Evolutionary conservation across 768 basidiomycete genomes (phyloP), one percentile per base, ranked within the genome.

Genomic region (Amanita subjunquillea): DNA sequence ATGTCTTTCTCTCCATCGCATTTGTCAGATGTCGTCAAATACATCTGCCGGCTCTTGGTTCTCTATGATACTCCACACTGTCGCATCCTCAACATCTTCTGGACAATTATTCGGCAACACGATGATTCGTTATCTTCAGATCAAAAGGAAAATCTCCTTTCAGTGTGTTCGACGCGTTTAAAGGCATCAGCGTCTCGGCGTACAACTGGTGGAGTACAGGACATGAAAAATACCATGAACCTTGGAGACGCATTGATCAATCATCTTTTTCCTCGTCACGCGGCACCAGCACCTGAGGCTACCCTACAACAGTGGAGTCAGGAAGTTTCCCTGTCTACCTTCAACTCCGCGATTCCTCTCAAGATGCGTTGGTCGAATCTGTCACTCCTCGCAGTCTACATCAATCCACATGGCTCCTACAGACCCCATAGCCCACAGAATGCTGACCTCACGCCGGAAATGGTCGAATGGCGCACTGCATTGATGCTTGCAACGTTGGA

Each of bases 311-410:
- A 56, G 1, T 71, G 70, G 71, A 65, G 64, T 3, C 47, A 51
- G 8, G 42, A 56, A 15, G 59, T 67, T 39, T 60, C 58, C 20
- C 54, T 22, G 1, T 52, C 55, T 20, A 62, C 61, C 12, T 68
- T 77, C 48, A 59, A 64, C n/a, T 60, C 71, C 3, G 39, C 38
- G 2, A 32, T 66, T 22, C 38, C 70, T 1, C 54, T 62, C 30
- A 61, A 66, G 25, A 53, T 55, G 22, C 73, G 74, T 7, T 80
- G 79, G 79, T 63, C 55, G 37, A 72, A 70, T 44, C 55, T 80
- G 6, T 48, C 63, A 4, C 55, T 76, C 12, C 61, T 78, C 39
- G 71, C 73, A 17, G 57, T 70, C 9, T 60, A 56, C 22, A 57
- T 58, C 38, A 54, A 57, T 2, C 51, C 58, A 17, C 51, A 55